A percentile compares a stretch with the other conserved stretches of the same genome.
Evolutionary conservation across 768 basidiomycete genomes (phyloP).

Genomic region (Kwoniella europaea): DNA sequence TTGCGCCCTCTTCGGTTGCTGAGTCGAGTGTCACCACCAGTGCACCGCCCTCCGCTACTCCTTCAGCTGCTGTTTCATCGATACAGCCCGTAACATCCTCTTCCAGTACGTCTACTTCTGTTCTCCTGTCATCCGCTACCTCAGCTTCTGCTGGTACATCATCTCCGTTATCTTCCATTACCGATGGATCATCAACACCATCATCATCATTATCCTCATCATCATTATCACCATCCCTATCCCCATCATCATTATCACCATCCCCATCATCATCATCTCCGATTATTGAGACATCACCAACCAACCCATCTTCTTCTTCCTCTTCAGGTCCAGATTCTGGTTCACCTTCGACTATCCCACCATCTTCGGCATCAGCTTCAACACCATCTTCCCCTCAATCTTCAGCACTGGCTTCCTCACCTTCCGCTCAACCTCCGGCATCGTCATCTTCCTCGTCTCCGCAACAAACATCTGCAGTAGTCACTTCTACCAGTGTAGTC

Average conservation of each 20-base stretch:
- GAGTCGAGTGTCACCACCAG: background rate
- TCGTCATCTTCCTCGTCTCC: background rate
- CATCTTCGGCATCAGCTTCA: background rate
- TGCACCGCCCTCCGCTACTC: background rate
- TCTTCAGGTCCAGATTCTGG: background rate
- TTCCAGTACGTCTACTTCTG: background rate
- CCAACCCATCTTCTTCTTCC: conserved; percentile 7
- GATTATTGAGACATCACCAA: background rate
- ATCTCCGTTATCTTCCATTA: background rate
- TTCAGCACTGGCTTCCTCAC: background rate
- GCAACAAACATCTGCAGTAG: background rate
- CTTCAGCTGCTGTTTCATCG: background rate
- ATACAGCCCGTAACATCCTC: background rate
- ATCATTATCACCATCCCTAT: background rate
- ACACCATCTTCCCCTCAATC: background rate
- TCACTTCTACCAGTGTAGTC: background rate
- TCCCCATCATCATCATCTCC: background rate
- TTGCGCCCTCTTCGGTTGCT: background rate
- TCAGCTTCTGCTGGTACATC: background rate
- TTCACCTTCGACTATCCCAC: background rate
- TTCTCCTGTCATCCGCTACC: background rate
- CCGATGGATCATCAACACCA: background rate
- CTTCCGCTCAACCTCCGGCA: background rate
- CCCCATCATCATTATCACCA: background rate
- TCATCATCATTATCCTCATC: background rate